Evolutionary conservation across 2,329 filamentous ascomycete species (phyloP), one percentile per base, ranked within the genome.

Genomic region (Claviceps purpurea): DNA sequence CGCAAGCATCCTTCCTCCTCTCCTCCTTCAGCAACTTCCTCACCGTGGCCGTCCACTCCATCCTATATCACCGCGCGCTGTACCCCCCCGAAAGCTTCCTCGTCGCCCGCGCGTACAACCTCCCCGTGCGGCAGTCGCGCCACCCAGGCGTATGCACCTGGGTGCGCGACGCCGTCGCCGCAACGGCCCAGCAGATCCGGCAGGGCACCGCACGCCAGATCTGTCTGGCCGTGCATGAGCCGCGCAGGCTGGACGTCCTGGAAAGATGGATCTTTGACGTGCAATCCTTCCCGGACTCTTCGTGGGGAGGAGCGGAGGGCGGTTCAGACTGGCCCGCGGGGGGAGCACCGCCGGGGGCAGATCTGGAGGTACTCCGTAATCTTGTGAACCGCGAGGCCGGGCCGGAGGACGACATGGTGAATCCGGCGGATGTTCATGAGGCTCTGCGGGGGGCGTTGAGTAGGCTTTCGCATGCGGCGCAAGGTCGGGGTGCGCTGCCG

Each of bases 101-200:
- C 53, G 81, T 84, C 43, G 79, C 84, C 41, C 80, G 85, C 57
- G 89, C 87, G 61, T 90, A 90, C 74, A 89, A 91, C 69, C 82
- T 89, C 54, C 78, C 88, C 34, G 85, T 94, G 46, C 84, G 86
- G 60, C 89, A 95, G 65, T 91, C 82, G 55, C 85, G 89, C 53
- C 89, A 95, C 67, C 88, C 90, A 0, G 79, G 80, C 59, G 85
- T 95, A 57, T 94, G 88, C 74, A 73, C 81, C 61, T 96, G 90
- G 86, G 82, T 95, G 67, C 79, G 76, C 63, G 86, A 93, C 65
- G 88, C 89, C 58, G 79, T 93, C 43, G 72, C 81, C 56, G 85
- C 88, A 39, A 78, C 89, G 22, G 75, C 79, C 54, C 73, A 72
- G 3, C 85, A 94, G 69, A 74, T 95, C 39, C 75, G 85, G 47